Evolutionary conservation across 257 asterid genomes (phyloP).

Genomic region (Fraxinus cuspidata): DNA sequence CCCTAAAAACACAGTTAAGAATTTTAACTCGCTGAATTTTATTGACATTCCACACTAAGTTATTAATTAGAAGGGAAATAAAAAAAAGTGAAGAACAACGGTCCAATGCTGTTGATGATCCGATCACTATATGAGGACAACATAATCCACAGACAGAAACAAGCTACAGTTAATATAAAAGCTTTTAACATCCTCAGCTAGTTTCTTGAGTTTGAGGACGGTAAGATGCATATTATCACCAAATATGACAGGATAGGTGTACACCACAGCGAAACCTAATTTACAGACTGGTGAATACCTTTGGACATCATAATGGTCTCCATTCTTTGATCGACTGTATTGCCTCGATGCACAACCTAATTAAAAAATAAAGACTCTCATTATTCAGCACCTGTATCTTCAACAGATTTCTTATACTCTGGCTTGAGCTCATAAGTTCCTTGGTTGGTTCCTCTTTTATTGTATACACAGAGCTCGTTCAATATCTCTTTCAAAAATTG

Average conservation of each 20-base stretch:
- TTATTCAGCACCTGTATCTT: conserved; percentile 76
- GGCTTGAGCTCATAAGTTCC: conserved; percentile 90
- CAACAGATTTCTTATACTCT: conserved; percentile 73
- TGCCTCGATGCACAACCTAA: conserved; percentile 29
- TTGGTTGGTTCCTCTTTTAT: conserved; percentile 86
- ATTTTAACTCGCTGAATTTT: conserved; percentile 4
- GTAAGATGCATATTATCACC: not conserved
- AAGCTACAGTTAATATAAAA: not conserved
- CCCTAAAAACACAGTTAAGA: not conserved
- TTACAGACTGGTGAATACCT: not conserved
- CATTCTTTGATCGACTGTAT: conserved; percentile 6
- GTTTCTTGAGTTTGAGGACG: not conserved
- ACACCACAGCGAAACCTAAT: not conserved
- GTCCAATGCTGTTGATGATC: not conserved
- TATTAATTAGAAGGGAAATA: conserved; percentile 8
- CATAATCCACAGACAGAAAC: conserved; percentile 16
- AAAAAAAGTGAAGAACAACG: not conserved
- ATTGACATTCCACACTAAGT: conserved; percentile 3
- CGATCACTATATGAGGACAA: conserved; percentile 3
- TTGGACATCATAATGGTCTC: conserved; percentile 6
- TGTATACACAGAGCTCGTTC: conserved; percentile 74
- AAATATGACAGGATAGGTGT: conserved; percentile 7
- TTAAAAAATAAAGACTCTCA: conserved; percentile 29
- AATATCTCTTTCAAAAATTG: conserved; percentile 91
- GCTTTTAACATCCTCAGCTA: not conserved